Evolutionary conservation across 2,329 filamentous ascomycete genomes (phyloP).

Genomic region (Fusarium sambucinum): DNA sequence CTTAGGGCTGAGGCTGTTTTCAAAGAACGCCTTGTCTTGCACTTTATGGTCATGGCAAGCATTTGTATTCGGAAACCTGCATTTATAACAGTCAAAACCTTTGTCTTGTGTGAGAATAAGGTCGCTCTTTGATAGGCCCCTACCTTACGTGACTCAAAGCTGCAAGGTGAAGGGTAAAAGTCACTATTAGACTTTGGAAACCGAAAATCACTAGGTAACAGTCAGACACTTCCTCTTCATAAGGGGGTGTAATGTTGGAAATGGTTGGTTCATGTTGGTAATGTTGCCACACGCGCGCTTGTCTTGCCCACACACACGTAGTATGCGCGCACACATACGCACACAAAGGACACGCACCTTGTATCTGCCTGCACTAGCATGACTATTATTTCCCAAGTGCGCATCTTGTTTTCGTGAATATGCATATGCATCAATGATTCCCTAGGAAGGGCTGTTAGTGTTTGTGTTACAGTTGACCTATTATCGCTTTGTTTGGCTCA

Average conservation of each 20-base stretch:
- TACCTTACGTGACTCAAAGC: too few relatives aligned
- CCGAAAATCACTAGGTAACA: neutral
- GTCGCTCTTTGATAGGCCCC: too few relatives aligned
- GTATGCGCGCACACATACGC: neutral
- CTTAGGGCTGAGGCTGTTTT: neutral
- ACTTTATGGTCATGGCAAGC: neutral
- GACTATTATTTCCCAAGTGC: neutral
- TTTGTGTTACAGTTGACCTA: conserved; percentile 7
- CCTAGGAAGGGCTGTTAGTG: neutral
- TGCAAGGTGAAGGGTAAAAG: too few relatives aligned
- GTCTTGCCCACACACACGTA: conserved; percentile 5
- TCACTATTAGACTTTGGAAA: too few relatives aligned
- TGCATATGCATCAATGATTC: conserved; percentile 9
- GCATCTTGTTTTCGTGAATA: conserved; percentile 19
- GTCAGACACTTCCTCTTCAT: neutral
- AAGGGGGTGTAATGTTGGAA: neutral
- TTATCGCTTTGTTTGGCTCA: neutral
- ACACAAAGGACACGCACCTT: neutral
- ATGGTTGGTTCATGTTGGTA: conserved; percentile 14
- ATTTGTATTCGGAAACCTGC: neutral
- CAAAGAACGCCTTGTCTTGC: conserved; percentile 8
- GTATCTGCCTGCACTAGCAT: conserved; percentile 2
- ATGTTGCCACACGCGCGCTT: conserved; percentile 24
- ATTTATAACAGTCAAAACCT: conserved; percentile 17
- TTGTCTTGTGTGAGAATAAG: too few relatives aligned